A percentile compares a stretch with the other conserved stretches of the same genome.
Conservation (phyloP, 1,284 basidiomycete genomes). For the Apiotrichum gamsii region DNA sequence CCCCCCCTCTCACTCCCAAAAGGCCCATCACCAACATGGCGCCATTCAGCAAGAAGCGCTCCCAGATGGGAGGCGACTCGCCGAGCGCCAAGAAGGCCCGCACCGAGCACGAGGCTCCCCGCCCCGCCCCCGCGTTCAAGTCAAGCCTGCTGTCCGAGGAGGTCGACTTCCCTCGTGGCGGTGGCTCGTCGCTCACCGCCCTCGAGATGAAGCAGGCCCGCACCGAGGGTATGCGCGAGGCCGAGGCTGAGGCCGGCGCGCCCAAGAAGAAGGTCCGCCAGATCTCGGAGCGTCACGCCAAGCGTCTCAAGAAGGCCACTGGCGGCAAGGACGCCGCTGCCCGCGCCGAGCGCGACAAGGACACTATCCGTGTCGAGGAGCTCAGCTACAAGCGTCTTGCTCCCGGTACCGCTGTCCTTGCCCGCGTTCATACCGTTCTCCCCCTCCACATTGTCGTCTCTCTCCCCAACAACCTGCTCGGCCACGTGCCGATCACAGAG, state of each 20-base stretch:
- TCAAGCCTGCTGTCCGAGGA: constrained; percentile 59
- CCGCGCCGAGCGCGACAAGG: constrained; percentile 41
- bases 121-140: constrained; percentile 41
- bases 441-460: constrained; percentile 88
- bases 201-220: constrained; percentile 83
- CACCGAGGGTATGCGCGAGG: constrained; percentile 77
- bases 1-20: not conserved
- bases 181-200: constrained; percentile 66
- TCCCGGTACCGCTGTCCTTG: constrained; percentile 79
- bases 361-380: constrained; percentile 61
- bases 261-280: constrained; percentile 31
- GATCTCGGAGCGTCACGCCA: constrained; percentile 33
- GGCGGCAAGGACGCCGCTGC: constrained; percentile 51
- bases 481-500: constrained; percentile 91
- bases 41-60: constrained; percentile 18
- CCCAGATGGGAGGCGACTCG: constrained; percentile 8
- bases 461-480: constrained; percentile 89
- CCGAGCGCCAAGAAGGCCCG: constrained; percentile 14
- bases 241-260: constrained; percentile 65
- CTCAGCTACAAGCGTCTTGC: constrained; percentile 90
- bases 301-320: constrained; percentile 50
- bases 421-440: constrained; percentile 77
- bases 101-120: constrained; percentile 15
- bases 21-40: constrained; percentile 11
- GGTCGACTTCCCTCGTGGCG: constrained; percentile 89